A percentile compares a stretch with the other conserved stretches of the same genome.
Conservation (phyloP, 192 early-diverging fungal species). For the Coemansia sp. region DNA sequence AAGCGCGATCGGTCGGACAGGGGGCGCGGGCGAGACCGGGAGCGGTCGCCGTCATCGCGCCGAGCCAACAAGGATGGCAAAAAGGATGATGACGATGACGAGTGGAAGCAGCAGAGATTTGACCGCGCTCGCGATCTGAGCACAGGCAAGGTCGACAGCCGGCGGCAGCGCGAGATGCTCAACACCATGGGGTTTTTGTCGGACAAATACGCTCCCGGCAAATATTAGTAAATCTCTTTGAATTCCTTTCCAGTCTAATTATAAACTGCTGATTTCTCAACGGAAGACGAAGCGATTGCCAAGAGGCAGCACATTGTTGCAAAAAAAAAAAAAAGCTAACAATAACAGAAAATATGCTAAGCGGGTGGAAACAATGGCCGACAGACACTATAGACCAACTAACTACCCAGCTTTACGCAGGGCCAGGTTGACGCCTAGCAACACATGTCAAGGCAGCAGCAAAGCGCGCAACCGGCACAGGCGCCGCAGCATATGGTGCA, state of each 20-base stretch:
- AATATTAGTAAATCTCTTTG: too few relatives aligned
- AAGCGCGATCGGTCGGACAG: neutral
- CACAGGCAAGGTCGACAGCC: slow-evolving; percentile 9
- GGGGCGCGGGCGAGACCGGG: neutral
- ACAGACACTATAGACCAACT: too few relatives aligned
- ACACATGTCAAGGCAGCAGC: slow-evolving; percentile 13
- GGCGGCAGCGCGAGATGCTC: slow-evolving; percentile 24
- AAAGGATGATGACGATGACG: slow-evolving; percentile 14
- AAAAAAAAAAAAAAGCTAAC: slow-evolving; percentile 2
- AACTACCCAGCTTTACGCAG: neutral
- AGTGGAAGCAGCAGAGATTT: slow-evolving; percentile 33
- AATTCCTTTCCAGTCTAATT: too few relatives aligned
- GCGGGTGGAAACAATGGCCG: too few relatives aligned
- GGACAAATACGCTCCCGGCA: slow-evolving; percentile 42
- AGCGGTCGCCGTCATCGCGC: neutral
- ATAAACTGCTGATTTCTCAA: neutral
- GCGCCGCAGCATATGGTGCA: slow-evolving; percentile 14
- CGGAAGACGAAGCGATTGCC: neutral
- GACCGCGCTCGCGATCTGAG: slow-evolving; percentile 29
- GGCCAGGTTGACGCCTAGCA: too few relatives aligned
- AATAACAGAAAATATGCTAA: too few relatives aligned
- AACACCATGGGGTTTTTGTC: slow-evolving; percentile 26
- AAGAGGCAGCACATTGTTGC: neutral
- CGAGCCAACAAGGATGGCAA: neutral
- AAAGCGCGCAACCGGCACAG: too few relatives aligned